Conservation (phyloP, 148 eudicot species). For the Rhododendron ferrugineum region DNA sequence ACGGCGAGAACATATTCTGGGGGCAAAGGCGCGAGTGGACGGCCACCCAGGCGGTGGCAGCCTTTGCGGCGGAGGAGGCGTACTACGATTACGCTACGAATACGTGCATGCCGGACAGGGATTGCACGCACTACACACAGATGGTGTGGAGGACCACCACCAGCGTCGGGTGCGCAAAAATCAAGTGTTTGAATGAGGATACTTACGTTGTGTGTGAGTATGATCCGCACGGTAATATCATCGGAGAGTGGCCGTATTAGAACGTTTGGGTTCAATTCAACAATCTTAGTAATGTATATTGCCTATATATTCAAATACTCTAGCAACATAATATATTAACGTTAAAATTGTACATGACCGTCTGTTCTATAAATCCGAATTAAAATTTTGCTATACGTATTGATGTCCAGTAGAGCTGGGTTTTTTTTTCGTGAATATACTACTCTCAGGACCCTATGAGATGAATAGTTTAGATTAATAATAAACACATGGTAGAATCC, state of each 20-base stretch:
- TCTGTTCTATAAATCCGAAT: too few relatives aligned
- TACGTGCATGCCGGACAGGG: slow-evolving; percentile 18
- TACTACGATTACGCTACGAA: slow-evolving; percentile 15
- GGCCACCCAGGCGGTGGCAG: slow-evolving; percentile 18
- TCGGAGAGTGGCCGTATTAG: not conserved
- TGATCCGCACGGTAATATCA: slow-evolving; percentile 28
- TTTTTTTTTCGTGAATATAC: too few relatives aligned
- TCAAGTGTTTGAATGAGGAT: slow-evolving; percentile 22
- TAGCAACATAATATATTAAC: too few relatives aligned
- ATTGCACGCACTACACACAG: slow-evolving; percentile 34
- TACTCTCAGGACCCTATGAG: too few relatives aligned
- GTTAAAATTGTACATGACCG: too few relatives aligned
- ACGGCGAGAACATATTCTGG: not conserved
- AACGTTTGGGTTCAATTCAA: not conserved
- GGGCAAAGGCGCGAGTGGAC: not conserved
- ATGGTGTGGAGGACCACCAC: slow-evolving; percentile 29
- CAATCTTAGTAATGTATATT: not conserved
- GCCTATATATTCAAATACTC: too few relatives aligned
- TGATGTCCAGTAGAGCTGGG: too few relatives aligned
- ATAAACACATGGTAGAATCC: too few relatives aligned
- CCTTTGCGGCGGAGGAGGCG: slow-evolving; percentile 19
- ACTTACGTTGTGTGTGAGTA: slow-evolving; percentile 30
- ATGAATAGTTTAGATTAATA: too few relatives aligned
- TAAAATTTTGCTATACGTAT: too few relatives aligned
- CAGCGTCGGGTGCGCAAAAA: slow-evolving; percentile 29